These are phyloP conservation scores for Fraxinus albicans DNA, from an alignment of 305 asterid species.

Conservation along the genomic window DNA sequence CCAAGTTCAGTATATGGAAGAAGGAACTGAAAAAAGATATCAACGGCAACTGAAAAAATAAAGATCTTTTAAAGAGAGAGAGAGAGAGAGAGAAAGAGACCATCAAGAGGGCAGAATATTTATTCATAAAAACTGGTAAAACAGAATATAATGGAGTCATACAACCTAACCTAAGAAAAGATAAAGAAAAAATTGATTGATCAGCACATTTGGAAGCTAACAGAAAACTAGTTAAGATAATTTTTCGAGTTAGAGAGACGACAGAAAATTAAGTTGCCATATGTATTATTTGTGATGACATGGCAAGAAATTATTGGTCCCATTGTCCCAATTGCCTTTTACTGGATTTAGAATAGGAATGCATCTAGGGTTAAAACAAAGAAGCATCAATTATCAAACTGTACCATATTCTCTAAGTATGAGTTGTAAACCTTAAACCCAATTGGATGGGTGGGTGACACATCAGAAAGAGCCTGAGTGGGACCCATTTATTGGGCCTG, in stretches of 20 bases:
- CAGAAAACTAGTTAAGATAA: neutral
- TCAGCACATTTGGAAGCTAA: neutral
- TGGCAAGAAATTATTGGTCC: conserved; percentile 22
- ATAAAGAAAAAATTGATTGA: neutral
- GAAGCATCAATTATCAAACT: neutral
- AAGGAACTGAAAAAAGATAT: neutral
- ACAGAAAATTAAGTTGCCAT: neutral
- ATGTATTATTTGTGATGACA: conserved; percentile 26
- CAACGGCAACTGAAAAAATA: neutral
- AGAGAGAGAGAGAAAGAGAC: no score
- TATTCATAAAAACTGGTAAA: neutral
- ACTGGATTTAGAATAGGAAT: conserved; percentile 30
- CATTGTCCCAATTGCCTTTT: conserved; percentile 1
- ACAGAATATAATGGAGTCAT: neutral
- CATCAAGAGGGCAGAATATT: neutral
- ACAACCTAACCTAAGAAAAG: neutral
- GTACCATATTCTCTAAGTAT: neutral
- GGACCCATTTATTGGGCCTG: conserved; percentile 32
- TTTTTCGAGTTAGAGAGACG: neutral
- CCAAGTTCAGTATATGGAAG: neutral
- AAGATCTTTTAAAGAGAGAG: no score
- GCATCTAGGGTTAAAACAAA: neutral
- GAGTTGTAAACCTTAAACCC: conserved; percentile 1
- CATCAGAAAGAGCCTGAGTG: conserved; percentile 32
- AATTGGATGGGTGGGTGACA: conserved; percentile 6